Percentiles rank a stretch among this genome's conserved stretches.
Evolutionary conservation across 768 basidiomycete genomes (phyloP).

Genomic region (Postia placenta): DNA sequence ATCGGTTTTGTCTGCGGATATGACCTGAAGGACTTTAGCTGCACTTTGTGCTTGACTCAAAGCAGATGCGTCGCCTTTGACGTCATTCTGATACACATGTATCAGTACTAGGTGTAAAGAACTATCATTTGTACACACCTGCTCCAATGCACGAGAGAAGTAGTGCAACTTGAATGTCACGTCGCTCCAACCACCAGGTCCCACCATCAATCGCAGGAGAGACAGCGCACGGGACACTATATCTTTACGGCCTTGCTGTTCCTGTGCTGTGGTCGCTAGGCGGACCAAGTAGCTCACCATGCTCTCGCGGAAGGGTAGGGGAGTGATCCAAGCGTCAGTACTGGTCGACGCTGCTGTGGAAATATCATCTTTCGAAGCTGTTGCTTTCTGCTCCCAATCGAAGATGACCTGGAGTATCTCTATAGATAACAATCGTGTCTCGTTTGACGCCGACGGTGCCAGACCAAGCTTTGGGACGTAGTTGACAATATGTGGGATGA

Average conservation of each 20-base stretch:
- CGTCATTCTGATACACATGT: constrained; percentile 51
- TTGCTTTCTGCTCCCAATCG: constrained; percentile 82
- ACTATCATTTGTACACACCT: constrained; percentile 42
- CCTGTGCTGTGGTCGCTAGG: constrained; percentile 65
- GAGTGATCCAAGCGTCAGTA: constrained; percentile 55
- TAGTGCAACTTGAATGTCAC: constrained; percentile 89
- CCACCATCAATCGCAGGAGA: constrained; percentile 72
- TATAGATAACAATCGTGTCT: constrained; percentile 81
- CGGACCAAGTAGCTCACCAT: constrained; percentile 96
- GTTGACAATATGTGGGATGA: constrained; percentile 90
- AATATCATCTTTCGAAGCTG: constrained; percentile 9
- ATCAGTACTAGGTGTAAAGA: no score
- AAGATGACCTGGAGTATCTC: constrained; percentile 91
- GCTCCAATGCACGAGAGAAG: constrained; percentile 80
- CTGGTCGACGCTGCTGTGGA: background rate
- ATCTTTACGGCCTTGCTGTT: constrained; percentile 32
- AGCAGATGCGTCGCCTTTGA: constrained; percentile 52
- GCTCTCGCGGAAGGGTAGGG: constrained; percentile 76
- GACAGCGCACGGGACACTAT: constrained; percentile 59
- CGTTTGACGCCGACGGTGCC: constrained; percentile 58
- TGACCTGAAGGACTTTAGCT: constrained; percentile 84
- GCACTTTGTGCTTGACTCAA: constrained; percentile 69
- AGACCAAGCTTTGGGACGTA: constrained; percentile 87
- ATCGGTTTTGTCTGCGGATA: constrained; percentile 77
- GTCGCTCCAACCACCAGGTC: constrained; percentile 82